Evolutionary conservation across 1,284 basidiomycete genomes (phyloP).

Genomic region (Caloboletus inedulis): DNA sequence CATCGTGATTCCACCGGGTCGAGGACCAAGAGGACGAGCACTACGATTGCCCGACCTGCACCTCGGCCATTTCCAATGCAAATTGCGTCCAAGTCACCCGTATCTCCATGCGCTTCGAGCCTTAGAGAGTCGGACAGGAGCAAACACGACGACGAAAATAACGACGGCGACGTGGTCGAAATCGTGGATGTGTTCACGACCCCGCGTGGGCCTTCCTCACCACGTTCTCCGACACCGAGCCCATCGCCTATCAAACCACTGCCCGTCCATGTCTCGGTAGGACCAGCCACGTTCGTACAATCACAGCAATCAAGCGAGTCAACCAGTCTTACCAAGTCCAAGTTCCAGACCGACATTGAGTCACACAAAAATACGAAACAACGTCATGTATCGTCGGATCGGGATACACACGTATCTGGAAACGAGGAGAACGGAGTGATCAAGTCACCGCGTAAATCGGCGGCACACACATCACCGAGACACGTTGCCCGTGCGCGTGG

Average conservation of each 20-base stretch:
- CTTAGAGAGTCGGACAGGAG: not conserved
- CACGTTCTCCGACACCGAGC: constrained; percentile 22
- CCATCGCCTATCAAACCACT: constrained; percentile 11
- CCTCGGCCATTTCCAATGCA: constrained; percentile 31
- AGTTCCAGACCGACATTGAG: not conserved
- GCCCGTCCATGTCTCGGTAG: not conserved
- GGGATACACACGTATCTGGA: constrained; percentile 4
- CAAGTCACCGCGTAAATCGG: constrained; percentile 33
- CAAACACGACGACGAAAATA: not conserved
- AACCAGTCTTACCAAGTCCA: constrained; percentile 11
- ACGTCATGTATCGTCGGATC: constrained; percentile 3
- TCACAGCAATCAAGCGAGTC: not conserved
- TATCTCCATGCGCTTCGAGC: not conserved
- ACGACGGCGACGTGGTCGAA: constrained; percentile 9
- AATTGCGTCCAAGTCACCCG: not conserved
- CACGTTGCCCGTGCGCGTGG: not conserved
- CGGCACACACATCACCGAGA: constrained; percentile 27
- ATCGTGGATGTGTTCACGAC: constrained; percentile 25
- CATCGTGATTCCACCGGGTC: constrained; percentile 9
- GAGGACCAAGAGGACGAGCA: not conserved
- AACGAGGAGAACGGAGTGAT: constrained; percentile 4
- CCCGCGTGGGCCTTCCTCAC: constrained; percentile 20
- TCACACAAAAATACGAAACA: constrained; percentile 4
- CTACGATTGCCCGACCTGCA: not conserved
- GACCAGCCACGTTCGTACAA: not conserved